These are phyloP conservation scores for Hericium rajendrae DNA, from an alignment of 768 basidiomycete species.

Conservation along the genomic window DNA sequence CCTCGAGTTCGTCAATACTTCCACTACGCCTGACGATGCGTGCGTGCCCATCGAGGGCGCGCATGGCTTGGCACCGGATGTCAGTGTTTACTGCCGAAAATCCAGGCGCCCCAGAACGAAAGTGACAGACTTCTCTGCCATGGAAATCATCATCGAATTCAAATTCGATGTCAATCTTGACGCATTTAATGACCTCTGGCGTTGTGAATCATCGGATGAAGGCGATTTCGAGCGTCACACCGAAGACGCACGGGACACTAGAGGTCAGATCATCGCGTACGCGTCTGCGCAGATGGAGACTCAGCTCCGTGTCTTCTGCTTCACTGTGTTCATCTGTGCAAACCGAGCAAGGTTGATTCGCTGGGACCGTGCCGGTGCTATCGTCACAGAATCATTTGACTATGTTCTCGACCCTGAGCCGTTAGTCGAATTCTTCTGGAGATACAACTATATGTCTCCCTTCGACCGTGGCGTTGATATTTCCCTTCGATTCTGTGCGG, in stretches of 20 bases:
- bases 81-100: neutral
- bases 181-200: neutral
- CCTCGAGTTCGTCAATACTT: neutral
- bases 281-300: neutral
- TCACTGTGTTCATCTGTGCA: neutral
- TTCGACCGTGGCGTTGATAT: neutral
- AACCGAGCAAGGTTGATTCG: slow-evolving; percentile 1
- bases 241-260: too few species aligned
- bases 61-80: neutral
- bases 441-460: neutral
- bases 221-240: neutral
- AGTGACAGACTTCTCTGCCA: neutral
- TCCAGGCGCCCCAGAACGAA: neutral
- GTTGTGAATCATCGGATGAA: neutral
- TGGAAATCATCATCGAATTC: neutral
- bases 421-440: slow-evolving; percentile 3
- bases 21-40: neutral
- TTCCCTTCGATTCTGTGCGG: too few species aligned
- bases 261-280: neutral
- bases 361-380: slow-evolving; percentile 2
- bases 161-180: neutral
- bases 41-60: neutral
- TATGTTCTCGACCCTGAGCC: neutral
- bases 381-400: slow-evolving; percentile 3
- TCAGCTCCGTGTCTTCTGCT: slow-evolving; percentile 2